These are phyloP conservation scores for Fusarium robinianum DNA, from an alignment of 2,329 filamentous ascomycete genomes.

Conservation along the genomic window DNA sequence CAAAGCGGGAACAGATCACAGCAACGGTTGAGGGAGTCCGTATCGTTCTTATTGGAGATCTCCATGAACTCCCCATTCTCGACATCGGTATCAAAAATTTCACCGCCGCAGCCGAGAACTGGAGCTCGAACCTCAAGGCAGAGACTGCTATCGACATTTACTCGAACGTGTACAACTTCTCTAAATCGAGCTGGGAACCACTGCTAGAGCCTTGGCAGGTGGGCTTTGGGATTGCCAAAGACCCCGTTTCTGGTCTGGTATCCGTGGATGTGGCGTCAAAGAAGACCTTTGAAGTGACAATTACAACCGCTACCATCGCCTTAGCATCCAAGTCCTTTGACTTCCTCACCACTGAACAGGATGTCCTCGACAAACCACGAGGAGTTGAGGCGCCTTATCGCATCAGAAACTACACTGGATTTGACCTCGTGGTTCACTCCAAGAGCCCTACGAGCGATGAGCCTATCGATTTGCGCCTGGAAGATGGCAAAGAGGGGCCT, in stretches of 20 bases:
- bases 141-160: slow-evolving; percentile 93
- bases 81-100: slow-evolving; percentile 94
- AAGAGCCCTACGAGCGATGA: slow-evolving; percentile 69
- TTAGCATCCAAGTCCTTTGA: slow-evolving; percentile 90
- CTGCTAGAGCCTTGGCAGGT: slow-evolving; percentile 95
- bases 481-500: slow-evolving; percentile 86
- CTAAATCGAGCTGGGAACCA: slow-evolving; percentile 97
- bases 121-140: slow-evolving; percentile 85
- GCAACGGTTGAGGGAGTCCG: slow-evolving; percentile 85
- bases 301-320: slow-evolving; percentile 93
- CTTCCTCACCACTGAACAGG: slow-evolving; percentile 81
- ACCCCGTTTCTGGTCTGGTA: slow-evolving; percentile 73
- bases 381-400: slow-evolving; percentile 90
- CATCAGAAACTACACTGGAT: slow-evolving; percentile 94
- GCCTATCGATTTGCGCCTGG: slow-evolving; percentile 73
- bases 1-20: slow-evolving; percentile 74
- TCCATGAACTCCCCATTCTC: slow-evolving; percentile 92
- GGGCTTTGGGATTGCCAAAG: slow-evolving; percentile 84
- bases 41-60: slow-evolving; percentile 90
- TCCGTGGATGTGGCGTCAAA: slow-evolving; percentile 86
- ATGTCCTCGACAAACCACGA: slow-evolving; percentile 90
- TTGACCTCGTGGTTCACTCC: slow-evolving; percentile 82
- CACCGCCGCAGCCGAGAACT: slow-evolving; percentile 81
- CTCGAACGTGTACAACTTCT: slow-evolving; percentile 98
- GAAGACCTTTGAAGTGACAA: slow-evolving; percentile 86